These are phyloP conservation scores for Neocatenulostroma microsporum DNA, from an alignment of 2,329 filamentous ascomycete genomes.

Conservation along the genomic window DNA sequence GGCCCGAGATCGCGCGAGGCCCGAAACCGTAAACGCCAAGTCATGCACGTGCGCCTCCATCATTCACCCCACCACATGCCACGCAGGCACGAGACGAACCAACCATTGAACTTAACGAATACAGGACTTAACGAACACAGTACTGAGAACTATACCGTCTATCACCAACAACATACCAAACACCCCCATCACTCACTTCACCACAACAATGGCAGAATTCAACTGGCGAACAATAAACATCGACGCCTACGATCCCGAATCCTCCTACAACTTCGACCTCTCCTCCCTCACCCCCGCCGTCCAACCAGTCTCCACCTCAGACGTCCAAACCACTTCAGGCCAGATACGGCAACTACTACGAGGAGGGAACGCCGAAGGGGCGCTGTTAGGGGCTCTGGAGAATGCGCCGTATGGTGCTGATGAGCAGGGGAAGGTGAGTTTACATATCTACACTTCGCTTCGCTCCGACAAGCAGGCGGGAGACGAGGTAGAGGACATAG, in stretches of 20 bases:
- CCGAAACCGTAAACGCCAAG: too few species aligned
- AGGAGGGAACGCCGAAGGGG: conserved; percentile 80
- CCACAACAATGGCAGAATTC: conserved; percentile 40
- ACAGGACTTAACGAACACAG: too few species aligned
- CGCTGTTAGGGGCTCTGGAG: conserved; percentile 74
- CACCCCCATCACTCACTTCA: too few species aligned
- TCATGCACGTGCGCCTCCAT: too few species aligned
- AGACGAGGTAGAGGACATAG: too few species aligned
- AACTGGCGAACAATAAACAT: conserved; percentile 88
- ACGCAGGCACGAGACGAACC: too few species aligned
- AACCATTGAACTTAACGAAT: too few species aligned
- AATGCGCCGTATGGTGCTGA: conserved; percentile 64
- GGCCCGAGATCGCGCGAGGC: too few species aligned
- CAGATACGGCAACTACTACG: conserved; percentile 84
- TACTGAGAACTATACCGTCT: too few species aligned
- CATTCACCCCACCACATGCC: too few species aligned
- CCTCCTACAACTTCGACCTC: conserved; percentile 82
- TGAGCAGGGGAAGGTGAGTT: conserved; percentile 45
- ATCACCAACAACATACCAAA: too few species aligned
- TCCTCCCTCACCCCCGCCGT: conserved; percentile 71
- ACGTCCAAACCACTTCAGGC: conserved; percentile 67
- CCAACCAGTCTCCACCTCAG: conserved; percentile 64
- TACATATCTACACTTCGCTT: background rate
- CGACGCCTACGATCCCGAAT: conserved; percentile 83
- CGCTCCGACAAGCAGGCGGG: too few species aligned